Conservation (phyloP, 306 rosid species). For the Hippophae rhamnoides region DNA sequence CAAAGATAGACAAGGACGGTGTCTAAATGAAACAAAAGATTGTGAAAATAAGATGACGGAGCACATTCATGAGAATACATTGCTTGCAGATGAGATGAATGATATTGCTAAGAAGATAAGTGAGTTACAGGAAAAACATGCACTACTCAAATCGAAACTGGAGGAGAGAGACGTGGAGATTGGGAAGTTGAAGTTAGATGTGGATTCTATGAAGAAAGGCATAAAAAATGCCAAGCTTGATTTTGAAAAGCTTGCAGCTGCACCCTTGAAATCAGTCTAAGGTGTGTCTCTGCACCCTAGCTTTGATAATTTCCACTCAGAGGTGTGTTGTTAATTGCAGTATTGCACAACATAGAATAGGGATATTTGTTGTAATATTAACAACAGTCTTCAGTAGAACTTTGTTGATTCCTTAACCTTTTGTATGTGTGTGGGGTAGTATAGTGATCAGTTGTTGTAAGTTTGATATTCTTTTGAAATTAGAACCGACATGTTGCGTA, state of each 20-base stretch:
- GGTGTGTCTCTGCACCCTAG: background rate
- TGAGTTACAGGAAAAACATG: conserved; percentile 23
- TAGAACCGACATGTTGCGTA: too few species aligned
- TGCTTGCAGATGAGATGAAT: conserved; percentile 22
- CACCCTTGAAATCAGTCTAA: conserved; percentile 15
- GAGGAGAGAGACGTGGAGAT: conserved; percentile 19
- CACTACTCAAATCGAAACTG: conserved; percentile 14
- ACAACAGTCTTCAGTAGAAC: too few species aligned
- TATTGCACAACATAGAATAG: too few species aligned
- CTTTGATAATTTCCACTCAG: background rate
- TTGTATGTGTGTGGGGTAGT: too few species aligned
- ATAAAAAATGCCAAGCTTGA: conserved; percentile 5
- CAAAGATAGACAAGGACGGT: conserved; percentile 21
- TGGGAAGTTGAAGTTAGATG: conserved; percentile 2
- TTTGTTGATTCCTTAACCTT: too few species aligned
- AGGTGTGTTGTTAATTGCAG: background rate
- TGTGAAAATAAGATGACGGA: conserved; percentile 20
- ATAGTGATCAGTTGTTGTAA: too few species aligned
- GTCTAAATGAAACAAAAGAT: conserved; percentile 13
- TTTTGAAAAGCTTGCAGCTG: conserved; percentile 19
- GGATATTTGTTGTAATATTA: too few species aligned
- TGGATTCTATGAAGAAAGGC: conserved; percentile 11
- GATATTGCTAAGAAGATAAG: conserved; percentile 17
- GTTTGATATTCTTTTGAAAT: too few species aligned
- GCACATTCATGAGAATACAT: conserved; percentile 16